Base-by-base conservation (phyloP, 83 land plant species). In the Isoetes engelmannii region DNA sequence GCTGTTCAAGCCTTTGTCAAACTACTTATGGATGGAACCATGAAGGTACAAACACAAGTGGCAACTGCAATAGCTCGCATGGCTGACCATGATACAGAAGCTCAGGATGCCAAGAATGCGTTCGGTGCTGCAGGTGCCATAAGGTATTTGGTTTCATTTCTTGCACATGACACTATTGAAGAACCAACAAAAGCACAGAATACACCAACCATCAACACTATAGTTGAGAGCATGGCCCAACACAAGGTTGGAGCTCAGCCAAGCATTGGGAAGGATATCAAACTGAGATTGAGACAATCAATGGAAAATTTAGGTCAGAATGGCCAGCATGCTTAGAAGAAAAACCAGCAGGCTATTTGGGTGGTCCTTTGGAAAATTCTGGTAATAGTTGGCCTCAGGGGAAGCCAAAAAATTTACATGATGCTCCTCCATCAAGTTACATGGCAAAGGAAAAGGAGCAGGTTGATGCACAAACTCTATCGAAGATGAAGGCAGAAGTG, bases 1-100 rank as follows among this genome's bases (percentile, higher is more conserved):
- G 42, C 58, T 5, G 59, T 58, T 4, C 72, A 57, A 7, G 64
- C 72, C 19, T 59, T 70, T 19, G 64, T 70, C 44, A 53, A 70
- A 48, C n/a, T 59, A 5, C 69, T 70, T 4, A n/a, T 44, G 43
- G 42, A 4, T 12, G 67, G 64, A 43, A 63, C 72, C 4, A 56
- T 70, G 72, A 61, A 49, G 46, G 68, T 70, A 13, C 72, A 70
- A 41, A 59, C 45, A 5, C 63, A 37, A 13, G 47, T 56, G 5
- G 68, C 72, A 6, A 15, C 12, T 15, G 66, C 66, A 6, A 5
- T 63, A n/a, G 66, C 66, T 5, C n/a, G 12, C 6, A 42, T 63
- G n/a, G 66, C 44, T 21, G 28, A 43, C 7, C 66, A 63, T 28
- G 66, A 63, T 42, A n/a, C 66, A 37, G 48, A 9, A 15, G 44